A percentile compares a stretch with the other conserved stretches of the same genome.
These are phyloP conservation scores for Alternaria triticina DNA, from an alignment of 2,329 filamentous ascomycete species.

Conservation along the genomic window DNA sequence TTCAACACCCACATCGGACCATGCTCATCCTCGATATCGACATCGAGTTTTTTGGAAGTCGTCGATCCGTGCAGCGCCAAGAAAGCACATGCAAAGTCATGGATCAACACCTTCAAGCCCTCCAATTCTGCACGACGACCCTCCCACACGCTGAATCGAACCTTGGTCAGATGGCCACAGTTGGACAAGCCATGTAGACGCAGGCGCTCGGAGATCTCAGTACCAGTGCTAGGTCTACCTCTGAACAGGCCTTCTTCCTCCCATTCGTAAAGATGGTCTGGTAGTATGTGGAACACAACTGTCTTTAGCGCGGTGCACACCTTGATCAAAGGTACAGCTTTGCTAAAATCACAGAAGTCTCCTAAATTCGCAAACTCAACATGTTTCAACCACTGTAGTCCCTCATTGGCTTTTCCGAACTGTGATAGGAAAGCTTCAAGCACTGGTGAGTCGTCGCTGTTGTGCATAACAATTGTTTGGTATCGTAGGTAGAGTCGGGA, in stretches of 20 bases:
- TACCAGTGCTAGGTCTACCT: not conserved
- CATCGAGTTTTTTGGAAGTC: not conserved
- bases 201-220: not conserved
- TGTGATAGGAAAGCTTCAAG: not conserved
- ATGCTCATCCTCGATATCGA: not conserved
- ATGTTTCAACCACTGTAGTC: not conserved
- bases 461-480: not conserved
- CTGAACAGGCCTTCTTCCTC: too few species aligned
- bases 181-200: not conserved
- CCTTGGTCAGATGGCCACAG: not conserved
- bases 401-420: not conserved
- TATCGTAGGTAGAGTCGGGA: not conserved
- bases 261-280: rapidly evolving
- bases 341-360: not conserved
- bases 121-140: not conserved
- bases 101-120: not conserved
- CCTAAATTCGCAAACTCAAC: not conserved
- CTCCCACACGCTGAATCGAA: not conserved
- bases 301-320: not conserved
- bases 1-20: not conserved
- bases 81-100: not conserved
- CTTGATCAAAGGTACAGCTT: not conserved
- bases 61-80: not conserved
- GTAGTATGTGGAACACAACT: not conserved
- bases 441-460: not conserved